A percentile compares a stretch with the other conserved stretches of the same genome.
Evolutionary conservation across 2,329 filamentous ascomycete genomes (phyloP).

Genomic region (Xylariaceae sp.): DNA sequence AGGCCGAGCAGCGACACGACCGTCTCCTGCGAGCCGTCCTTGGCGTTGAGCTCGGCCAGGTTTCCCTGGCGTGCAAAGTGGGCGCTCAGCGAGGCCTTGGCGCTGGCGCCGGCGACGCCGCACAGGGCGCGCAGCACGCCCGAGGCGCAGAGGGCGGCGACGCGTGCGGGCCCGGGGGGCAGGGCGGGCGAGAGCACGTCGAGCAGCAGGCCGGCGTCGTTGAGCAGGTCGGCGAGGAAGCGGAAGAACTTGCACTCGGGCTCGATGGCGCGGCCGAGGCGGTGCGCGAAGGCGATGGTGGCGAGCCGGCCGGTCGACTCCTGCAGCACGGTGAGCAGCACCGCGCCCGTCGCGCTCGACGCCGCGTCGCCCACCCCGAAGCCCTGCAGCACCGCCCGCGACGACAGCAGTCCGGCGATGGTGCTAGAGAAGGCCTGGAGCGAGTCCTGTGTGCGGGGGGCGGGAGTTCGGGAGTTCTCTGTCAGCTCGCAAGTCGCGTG

Average conservation of each 20-base stretch:
- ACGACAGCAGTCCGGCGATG: constrained; percentile 72
- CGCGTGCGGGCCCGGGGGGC: constrained; percentile 40
- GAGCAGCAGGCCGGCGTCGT: constrained; percentile 79
- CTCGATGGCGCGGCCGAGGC: constrained; percentile 73
- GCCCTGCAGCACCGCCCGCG: constrained; percentile 69
- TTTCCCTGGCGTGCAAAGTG: constrained; percentile 76
- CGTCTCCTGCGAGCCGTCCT: constrained; percentile 88
- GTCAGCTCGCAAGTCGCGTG: background rate
- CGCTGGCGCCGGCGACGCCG: constrained; percentile 81
- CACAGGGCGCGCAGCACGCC: constrained; percentile 58
- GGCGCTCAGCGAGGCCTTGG: constrained; percentile 82
- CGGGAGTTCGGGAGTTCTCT: background rate
- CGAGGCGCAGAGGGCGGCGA: constrained; percentile 40
- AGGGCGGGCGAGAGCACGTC: constrained; percentile 74
- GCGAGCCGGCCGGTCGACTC: constrained; percentile 74
- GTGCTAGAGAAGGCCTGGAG: constrained; percentile 79
- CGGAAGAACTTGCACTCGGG: constrained; percentile 88
- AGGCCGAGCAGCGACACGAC: constrained; percentile 85
- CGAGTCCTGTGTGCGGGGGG: constrained; percentile 47
- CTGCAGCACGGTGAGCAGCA: constrained; percentile 76
- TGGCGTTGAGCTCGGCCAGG: constrained; percentile 84
- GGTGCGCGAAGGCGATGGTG: constrained; percentile 80
- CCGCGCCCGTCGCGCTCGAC: constrained; percentile 70
- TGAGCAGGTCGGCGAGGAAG: constrained; percentile 80
- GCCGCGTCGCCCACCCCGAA: constrained; percentile 77